Evolutionary conservation across 2,329 filamentous ascomycete species (phyloP), one percentile per base, ranked within the genome.

Genomic region (Cytospora paraplurivora): DNA sequence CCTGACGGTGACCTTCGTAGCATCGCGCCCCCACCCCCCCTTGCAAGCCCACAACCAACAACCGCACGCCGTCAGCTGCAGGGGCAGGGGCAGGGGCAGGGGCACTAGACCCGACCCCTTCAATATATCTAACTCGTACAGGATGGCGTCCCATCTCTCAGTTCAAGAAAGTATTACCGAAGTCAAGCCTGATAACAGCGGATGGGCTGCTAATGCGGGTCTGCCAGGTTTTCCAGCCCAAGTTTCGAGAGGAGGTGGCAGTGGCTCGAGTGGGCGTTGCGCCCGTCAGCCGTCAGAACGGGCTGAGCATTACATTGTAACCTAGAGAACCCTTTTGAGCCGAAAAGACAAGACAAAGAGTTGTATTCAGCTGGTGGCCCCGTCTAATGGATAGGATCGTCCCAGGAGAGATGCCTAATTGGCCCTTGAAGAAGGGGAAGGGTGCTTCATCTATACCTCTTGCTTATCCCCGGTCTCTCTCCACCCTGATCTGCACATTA

Each of bases 301-400:
- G 17, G 12, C 8, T 10, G 35, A 44, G 41, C 17, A n/a, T 44
- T 19, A 8, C 41, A 44, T 44, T n/a, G 41, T 10, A 44, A n/a
- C 19, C 6, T n/a, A 44, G 13, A 44, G 27, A 3, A 4, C 27
- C 2, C 7, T 27, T 44, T 17, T 47, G 7, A 8, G 53, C 6
- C 27, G 27, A 32, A 7, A 32, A 56, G 11, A 35, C 7, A 11
- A 37, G 38, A 12, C 3, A 66, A 85, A 87, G 88, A 87, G 86
- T 85, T 79, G 81, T 82, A 82, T 85, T 86, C 83, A 27, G 27
- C 27, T 27, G 27, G 27, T 27, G 4, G 27, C 27, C 27, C 27
- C 27, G 27, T 27, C 4, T 27, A 27, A 27, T 27, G 2, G 4
- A 27, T 27, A 27, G 27, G 27, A 27, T 27, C 27, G 27, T 27